phyloP scores from a whole-genome alignment of 1,139 yeast species.

The Petasospora rhodanensis region DNA sequence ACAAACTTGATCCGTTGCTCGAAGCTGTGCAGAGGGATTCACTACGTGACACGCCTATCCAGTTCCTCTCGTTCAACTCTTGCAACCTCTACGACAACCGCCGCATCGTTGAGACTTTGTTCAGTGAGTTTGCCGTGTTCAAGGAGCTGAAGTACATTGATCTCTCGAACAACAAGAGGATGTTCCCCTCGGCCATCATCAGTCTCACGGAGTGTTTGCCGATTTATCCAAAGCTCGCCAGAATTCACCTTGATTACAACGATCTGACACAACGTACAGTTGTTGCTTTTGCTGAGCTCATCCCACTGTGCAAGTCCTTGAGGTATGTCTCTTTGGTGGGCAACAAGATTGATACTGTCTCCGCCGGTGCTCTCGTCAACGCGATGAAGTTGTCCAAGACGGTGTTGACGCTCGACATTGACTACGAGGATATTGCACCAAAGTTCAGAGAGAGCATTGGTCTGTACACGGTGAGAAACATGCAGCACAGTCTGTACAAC shows the following conservation, averaged over 20 bases:
- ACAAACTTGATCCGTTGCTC: constrained; percentile 49
- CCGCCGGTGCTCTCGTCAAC: constrained; percentile 54
- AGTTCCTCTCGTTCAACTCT: constrained; percentile 48
- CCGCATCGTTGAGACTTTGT: constrained; percentile 27
- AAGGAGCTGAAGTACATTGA: constrained; percentile 62
- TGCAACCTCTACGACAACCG: constrained; percentile 37
- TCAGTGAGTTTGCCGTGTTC: constrained; percentile 36
- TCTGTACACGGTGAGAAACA: constrained; percentile 64
- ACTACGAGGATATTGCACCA: constrained; percentile 48
- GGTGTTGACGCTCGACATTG: constrained; percentile 58
- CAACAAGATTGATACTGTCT: constrained; percentile 44
- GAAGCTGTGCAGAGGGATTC: constrained; percentile 27
- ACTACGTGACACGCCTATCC: constrained; percentile 26
- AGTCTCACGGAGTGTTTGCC: constrained; percentile 51
- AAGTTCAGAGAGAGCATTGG: constrained; percentile 54
- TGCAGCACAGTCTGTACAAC: constrained; percentile 42
- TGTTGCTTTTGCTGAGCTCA: constrained; percentile 51
- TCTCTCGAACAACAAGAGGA: constrained; percentile 56
- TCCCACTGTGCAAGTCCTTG: constrained; percentile 57
- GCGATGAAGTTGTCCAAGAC: constrained; percentile 55
- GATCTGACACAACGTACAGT: constrained; percentile 43
- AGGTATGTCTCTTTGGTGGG: constrained; percentile 60
- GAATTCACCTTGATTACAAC: constrained; percentile 62
- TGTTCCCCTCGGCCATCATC: constrained; percentile 43
- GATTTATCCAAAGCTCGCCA: constrained; percentile 47